Evolutionary conservation across 2,329 filamentous ascomycete genomes (phyloP), one percentile per base, ranked within the genome.

Genomic region (Cercospora beticola): DNA sequence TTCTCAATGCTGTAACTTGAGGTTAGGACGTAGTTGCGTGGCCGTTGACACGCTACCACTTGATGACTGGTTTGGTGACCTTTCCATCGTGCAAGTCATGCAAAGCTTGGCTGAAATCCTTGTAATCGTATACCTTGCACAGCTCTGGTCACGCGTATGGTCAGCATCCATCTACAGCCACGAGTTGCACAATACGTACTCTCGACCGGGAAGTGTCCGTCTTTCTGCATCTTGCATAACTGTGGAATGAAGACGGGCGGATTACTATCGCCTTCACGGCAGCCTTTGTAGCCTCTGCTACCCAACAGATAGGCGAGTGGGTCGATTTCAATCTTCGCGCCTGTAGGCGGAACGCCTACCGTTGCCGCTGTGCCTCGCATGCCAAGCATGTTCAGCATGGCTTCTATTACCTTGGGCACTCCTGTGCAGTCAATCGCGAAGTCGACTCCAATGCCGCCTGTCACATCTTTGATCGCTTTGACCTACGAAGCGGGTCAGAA

Each of bases 301-400:
- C 68, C 68, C 30, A 72, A 30, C 54, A 72, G 49, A 21, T 66
- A 70, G 26, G 26, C n/a, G 28, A 69, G 36, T 4, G 70, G 70
- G 62, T 70, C 68, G 30, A 73, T 58, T 16, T 60, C 64, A 18
- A 72, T 69, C 43, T 70, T 72, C 12, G 72, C 68, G 5, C 69
- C 69, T 18, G 69, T 40, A 16, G 72, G 72, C 12, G 70, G 59
- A 0, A 72, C 67, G 8, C 72, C 72, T 8, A 73, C 72, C 3
- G 69, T 72, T 12, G 70, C 72, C 12, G 70, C 68, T 14, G 68
- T 73, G 3, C 70, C 72, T 46, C 69, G 54, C 69, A 72, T 73
- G 4, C 58, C 65, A 1, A 71, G 58, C 28, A 64, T 66, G 49
- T 68, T 68, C 3, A 72, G 28, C 70, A 72, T 72, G 4, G 54